Evolutionary conservation across 2,329 filamentous ascomycete species (phyloP).

Genomic region (Aureobasidium lini): DNA sequence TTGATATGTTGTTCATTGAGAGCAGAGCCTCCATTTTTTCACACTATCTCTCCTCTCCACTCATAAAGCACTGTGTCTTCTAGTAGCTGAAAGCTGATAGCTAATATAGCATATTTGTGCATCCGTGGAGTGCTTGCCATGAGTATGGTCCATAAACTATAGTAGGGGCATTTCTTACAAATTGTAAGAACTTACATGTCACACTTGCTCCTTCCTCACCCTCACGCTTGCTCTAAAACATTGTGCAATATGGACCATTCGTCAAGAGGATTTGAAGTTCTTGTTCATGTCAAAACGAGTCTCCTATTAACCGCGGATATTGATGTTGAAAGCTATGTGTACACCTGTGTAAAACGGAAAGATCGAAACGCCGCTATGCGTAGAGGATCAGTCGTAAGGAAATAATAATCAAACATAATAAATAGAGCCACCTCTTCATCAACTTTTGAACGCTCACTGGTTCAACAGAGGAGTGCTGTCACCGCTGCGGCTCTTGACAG

Average conservation of each 20-base stretch:
- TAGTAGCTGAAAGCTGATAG: no score
- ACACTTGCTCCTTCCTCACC: background rate
- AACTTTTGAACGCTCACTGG: constrained; percentile 18
- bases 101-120: no score
- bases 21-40: no score
- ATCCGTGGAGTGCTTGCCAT: no score
- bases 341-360: background rate
- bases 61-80: no score
- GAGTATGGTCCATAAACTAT: no score
- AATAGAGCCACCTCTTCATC: background rate
- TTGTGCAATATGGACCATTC: no score
- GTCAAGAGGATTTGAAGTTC: background rate
- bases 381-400: background rate
- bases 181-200: no score
- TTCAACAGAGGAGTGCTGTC: constrained; percentile 17
- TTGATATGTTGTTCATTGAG: no score
- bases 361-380: constrained; percentile 1
- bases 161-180: no score
- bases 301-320: constrained; percentile 6
- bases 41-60: no score
- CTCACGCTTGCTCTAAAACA: background rate
- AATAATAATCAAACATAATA: background rate
- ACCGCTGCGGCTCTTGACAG: constrained; percentile 14
- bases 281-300: background rate
- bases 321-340: background rate